phyloP scores from a whole-genome alignment of 192 early-diverging fungal genomes.

The Coemansia sp. region DNA sequence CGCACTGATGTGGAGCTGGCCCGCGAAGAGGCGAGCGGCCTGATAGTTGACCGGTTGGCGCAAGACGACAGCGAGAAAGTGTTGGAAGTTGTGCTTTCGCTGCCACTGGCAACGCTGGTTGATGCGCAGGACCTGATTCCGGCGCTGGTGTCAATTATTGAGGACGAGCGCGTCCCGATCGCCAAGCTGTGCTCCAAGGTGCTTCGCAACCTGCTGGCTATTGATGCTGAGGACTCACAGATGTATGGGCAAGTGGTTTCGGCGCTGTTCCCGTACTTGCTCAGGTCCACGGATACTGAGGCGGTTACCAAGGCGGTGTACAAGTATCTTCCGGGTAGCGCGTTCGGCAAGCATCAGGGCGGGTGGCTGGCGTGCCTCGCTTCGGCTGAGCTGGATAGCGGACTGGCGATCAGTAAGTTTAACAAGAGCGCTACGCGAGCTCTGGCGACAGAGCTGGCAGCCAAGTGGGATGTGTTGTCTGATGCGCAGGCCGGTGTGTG shows the following conservation, averaged over 20 bases:
- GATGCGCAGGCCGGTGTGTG: constrained; percentile 6
- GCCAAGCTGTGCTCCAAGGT: constrained; percentile 2
- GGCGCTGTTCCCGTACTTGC: constrained; percentile 28
- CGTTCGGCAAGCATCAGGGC: constrained; percentile 4
- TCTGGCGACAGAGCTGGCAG: constrained; percentile 20
- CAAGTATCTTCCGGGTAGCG: constrained; percentile 2
- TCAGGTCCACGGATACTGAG: neutral
- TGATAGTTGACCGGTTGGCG: constrained; percentile 29
- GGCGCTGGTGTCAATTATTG: constrained; percentile 21
- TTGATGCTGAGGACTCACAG: constrained; percentile 6
- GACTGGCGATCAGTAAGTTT: neutral
- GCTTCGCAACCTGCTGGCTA: constrained; percentile 15
- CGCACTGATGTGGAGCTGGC: constrained; percentile 22
- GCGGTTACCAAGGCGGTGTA: constrained; percentile 14
- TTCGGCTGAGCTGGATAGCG: neutral
- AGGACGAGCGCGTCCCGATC: constrained; percentile 20
- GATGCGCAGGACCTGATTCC: constrained; percentile 10
- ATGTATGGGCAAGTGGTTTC: constrained; percentile 4
- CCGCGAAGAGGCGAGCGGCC: constrained; percentile 10
- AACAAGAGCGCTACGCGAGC: constrained; percentile 6
- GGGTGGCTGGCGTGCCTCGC: constrained; percentile 32
- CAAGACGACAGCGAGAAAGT: constrained; percentile 41
- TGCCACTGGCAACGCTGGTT: constrained; percentile 19
- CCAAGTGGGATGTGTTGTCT: neutral
- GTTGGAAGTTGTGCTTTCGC: constrained; percentile 17